Conservation (phyloP, 2,329 filamentous ascomycete genomes). For the Exophiala sp. region DNA sequence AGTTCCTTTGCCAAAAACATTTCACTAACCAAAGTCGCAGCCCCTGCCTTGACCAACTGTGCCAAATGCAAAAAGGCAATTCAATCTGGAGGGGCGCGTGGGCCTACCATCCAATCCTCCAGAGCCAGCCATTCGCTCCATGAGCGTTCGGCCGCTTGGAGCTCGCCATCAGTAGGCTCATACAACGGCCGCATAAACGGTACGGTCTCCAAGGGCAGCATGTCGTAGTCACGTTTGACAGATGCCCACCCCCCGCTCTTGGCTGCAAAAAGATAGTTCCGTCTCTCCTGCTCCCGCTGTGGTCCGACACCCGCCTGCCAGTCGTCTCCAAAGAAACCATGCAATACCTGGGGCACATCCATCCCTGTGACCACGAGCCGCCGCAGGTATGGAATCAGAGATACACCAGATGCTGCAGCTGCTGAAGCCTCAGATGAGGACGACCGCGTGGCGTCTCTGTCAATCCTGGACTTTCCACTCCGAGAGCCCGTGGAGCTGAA, state of each 20-base stretch:
- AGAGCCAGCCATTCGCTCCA: slow-evolving; percentile 97
- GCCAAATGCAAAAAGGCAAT: neutral
- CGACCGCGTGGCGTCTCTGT: slow-evolving; percentile 11
- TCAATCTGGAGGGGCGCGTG: slow-evolving; percentile 47
- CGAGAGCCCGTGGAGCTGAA: slow-evolving; percentile 36
- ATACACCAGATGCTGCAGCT: slow-evolving; percentile 45
- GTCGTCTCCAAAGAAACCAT: slow-evolving; percentile 95
- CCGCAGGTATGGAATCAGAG: slow-evolving; percentile 80
- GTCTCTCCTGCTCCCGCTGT: slow-evolving; percentile 79
- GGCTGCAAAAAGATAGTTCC: slow-evolving; percentile 91
- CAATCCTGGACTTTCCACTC: slow-evolving; percentile 18
- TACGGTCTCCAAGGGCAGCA: slow-evolving; percentile 71
- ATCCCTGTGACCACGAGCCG: slow-evolving; percentile 87
- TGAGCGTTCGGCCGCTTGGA: slow-evolving; percentile 70
- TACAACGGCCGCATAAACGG: slow-evolving; percentile 84
- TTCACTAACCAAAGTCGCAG: neutral
- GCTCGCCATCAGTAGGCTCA: slow-evolving; percentile 69
- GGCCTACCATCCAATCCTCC: slow-evolving; percentile 98
- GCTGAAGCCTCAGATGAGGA: slow-evolving; percentile 9
- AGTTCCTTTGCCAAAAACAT: no score
- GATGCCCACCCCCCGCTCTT: slow-evolving; percentile 87
- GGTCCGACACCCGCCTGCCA: slow-evolving; percentile 75
- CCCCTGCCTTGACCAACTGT: neutral
- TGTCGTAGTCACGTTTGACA: slow-evolving; percentile 88
- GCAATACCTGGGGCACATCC: slow-evolving; percentile 77